Evolutionary conservation across 495 filamentous ascomycete species (phyloP).

Genomic region (Penicillium ochrochloron): DNA sequence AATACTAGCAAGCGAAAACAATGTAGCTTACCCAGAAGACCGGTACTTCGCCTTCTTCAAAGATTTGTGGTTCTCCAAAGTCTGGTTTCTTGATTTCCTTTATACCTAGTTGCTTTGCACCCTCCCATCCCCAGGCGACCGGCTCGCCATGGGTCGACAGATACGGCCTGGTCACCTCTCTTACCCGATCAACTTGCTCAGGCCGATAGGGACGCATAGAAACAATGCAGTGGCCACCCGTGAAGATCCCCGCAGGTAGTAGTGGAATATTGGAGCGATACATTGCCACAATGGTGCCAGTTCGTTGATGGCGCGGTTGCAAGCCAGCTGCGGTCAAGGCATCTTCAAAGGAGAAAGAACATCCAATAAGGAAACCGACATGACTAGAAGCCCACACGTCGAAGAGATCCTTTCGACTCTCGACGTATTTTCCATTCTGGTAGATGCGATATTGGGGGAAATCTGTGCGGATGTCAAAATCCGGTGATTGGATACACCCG

Average conservation of each 20-base stretch:
- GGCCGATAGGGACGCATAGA: conserved; percentile 58
- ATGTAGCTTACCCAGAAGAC: conserved; percentile 52
- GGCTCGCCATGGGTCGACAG: conserved; percentile 60
- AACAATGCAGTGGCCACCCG: conserved; percentile 50
- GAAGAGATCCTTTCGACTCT: conserved; percentile 38
- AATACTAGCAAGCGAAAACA: background rate
- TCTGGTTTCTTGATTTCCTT: conserved; percentile 48
- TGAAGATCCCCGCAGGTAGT: conserved; percentile 57
- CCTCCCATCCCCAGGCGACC: conserved; percentile 63
- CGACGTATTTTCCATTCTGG: conserved; percentile 36
- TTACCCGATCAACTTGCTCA: conserved; percentile 50
- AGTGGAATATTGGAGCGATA: conserved; percentile 56
- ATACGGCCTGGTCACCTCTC: conserved; percentile 52
- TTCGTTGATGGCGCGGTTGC: conserved; percentile 46
- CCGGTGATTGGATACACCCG: conserved; percentile 30
- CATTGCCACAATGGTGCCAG: conserved; percentile 53
- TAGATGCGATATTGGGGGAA: conserved; percentile 60
- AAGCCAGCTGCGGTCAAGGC: conserved; percentile 51
- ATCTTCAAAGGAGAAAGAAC: conserved; percentile 60
- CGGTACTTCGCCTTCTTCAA: conserved; percentile 49
- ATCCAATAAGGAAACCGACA: conserved; percentile 62
- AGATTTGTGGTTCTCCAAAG: conserved; percentile 47
- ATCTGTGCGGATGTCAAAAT: conserved; percentile 57
- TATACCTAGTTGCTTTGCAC: conserved; percentile 49
- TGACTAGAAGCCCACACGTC: conserved; percentile 55